Evolutionary conservation across 2,329 filamentous ascomycete genomes (phyloP).

Genomic region (Pseudogymnoascus sp.): DNA sequence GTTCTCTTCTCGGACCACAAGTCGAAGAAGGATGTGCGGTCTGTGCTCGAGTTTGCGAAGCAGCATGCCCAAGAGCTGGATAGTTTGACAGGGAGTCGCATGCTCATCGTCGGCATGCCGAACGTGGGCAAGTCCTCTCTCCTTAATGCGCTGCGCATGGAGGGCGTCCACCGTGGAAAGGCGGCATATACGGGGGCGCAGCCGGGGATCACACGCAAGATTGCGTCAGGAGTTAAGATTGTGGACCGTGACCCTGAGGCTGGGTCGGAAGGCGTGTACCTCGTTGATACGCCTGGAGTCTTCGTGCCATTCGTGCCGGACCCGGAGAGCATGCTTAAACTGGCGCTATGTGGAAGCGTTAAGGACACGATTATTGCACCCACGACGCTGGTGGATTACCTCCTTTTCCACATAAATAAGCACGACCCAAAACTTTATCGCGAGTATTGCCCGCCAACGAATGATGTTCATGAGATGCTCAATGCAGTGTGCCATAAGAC

Average conservation of each 20-base stretch:
- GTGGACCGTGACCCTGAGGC: slow-evolving; percentile 45
- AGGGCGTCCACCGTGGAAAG: slow-evolving; percentile 59
- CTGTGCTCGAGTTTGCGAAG: slow-evolving; percentile 42
- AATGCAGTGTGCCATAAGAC: slow-evolving; percentile 64
- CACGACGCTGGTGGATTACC: slow-evolving; percentile 78
- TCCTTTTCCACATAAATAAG: slow-evolving; percentile 76
- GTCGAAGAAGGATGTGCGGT: slow-evolving; percentile 37
- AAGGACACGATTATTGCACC: slow-evolving; percentile 79
- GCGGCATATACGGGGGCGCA: slow-evolving; percentile 78
- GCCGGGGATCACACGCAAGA: slow-evolving; percentile 82
- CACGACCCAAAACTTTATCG: slow-evolving; percentile 25
- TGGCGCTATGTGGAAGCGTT: slow-evolving; percentile 85
- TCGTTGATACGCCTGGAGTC: slow-evolving; percentile 89
- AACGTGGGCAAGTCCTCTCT: slow-evolving; percentile 95
- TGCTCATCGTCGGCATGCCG: slow-evolving; percentile 92
- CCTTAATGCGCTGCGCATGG: slow-evolving; percentile 74
- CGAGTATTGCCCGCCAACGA: slow-evolving; percentile 64
- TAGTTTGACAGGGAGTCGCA: slow-evolving; percentile 71
- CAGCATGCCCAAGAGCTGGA: slow-evolving; percentile 43
- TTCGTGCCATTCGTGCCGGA: slow-evolving; percentile 89
- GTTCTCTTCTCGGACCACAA: slow-evolving; percentile 48
- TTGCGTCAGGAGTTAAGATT: slow-evolving; percentile 78
- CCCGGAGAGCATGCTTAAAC: slow-evolving; percentile 84
- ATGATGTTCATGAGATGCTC: slow-evolving; percentile 72
- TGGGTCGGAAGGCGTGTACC: slow-evolving; percentile 53